Evolutionary conservation across 805 yeast genomes (phyloP), one percentile per base, ranked within the genome.

Genomic region (Metschnikowia lachancei): DNA sequence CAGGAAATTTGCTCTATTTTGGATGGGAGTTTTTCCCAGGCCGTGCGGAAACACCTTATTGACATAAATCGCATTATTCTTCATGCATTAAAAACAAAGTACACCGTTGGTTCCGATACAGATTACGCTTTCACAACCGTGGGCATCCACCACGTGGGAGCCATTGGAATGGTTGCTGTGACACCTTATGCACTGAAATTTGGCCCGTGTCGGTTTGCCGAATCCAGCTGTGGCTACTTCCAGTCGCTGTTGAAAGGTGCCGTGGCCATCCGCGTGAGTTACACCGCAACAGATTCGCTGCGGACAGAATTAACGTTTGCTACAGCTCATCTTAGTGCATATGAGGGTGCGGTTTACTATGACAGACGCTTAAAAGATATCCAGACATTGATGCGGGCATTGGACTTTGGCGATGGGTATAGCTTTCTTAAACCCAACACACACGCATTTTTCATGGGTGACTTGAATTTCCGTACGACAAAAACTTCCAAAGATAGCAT

Each of bases 371-470:
- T 85, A 55, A 50, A 58, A 3, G 82, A 86, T 57, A 69, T 80
- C 30, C 54, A 64, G 29, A 63, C 67, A 2, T 64, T 87, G 2
- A 70, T 81, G 56, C 69, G 78, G 28, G 74, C 78, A 3, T 59
- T 86, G 39, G 79, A 75, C 45, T 82, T 85, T 58, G 76, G 74
- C 11, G 84, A 82, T 53, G 82, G 80, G 3, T 72, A 63, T 56
- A 76, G 81, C 19, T 64, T 77, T 20, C 60, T 82, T 36, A 77
- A 76, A 50, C 81, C 82, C 0, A 54, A 64, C 1, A 56, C 75
- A 10, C 95, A 86, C 59, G 65, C 83, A 4, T 84, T 90, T 57
- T 62, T 90, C 43, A 66, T 87, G 74, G 98, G 98, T 0, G 98
- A 91, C 64, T 69, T 91, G 56, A 91, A 91, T 61, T 91, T 86